These are phyloP conservation scores for Thelonectria discophora DNA, from an alignment of 2,329 filamentous ascomycete genomes.

Conservation along the genomic window DNA sequence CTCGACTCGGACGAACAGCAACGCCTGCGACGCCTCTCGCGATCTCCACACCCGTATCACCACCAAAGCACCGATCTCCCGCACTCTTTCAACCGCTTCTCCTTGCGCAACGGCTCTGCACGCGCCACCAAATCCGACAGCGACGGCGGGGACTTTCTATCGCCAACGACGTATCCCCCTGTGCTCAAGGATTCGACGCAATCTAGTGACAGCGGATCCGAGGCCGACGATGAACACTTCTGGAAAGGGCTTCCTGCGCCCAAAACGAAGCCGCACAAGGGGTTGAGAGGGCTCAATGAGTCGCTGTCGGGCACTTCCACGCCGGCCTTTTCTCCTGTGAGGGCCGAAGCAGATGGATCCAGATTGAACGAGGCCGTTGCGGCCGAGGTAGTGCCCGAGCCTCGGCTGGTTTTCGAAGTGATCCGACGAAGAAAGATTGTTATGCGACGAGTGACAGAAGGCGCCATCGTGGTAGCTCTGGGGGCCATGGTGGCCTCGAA, in stretches of 20 bases:
- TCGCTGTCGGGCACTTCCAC: slow-evolving; percentile 63
- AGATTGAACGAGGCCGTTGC: slow-evolving; percentile 32
- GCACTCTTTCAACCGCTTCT: slow-evolving; percentile 56
- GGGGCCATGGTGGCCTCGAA: slow-evolving; percentile 60
- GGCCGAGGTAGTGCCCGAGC: slow-evolving; percentile 28
- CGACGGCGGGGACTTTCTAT: slow-evolving; percentile 34
- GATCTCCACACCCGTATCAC: slow-evolving; percentile 75
- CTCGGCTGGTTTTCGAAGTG: slow-evolving; percentile 36
- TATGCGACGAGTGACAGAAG: slow-evolving; percentile 62
- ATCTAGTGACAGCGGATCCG: slow-evolving; percentile 89
- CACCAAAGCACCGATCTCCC: slow-evolving; percentile 65
- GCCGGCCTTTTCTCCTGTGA: slow-evolving; percentile 60
- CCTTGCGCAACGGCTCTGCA: slow-evolving; percentile 35
- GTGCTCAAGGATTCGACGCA: slow-evolving; percentile 64
- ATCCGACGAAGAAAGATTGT: slow-evolving; percentile 60
- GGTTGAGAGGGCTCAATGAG: slow-evolving; percentile 71
- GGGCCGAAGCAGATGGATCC: slow-evolving; percentile 53
- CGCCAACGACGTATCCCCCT: slow-evolving; percentile 39
- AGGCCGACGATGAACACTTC: slow-evolving; percentile 93
- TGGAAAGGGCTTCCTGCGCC: slow-evolving; percentile 87
- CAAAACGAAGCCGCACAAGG: slow-evolving; percentile 77
- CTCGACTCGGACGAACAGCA: slow-evolving; percentile 50
- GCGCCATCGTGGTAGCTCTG: slow-evolving; percentile 59
- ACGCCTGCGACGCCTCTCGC: slow-evolving; percentile 59
- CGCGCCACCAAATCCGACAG: slow-evolving; percentile 26